A percentile compares a stretch with the other conserved stretches of the same genome.
phyloP scores from a whole-genome alignment of 2,329 filamentous ascomycete species.

The Sphaerostilbella broomeana region DNA sequence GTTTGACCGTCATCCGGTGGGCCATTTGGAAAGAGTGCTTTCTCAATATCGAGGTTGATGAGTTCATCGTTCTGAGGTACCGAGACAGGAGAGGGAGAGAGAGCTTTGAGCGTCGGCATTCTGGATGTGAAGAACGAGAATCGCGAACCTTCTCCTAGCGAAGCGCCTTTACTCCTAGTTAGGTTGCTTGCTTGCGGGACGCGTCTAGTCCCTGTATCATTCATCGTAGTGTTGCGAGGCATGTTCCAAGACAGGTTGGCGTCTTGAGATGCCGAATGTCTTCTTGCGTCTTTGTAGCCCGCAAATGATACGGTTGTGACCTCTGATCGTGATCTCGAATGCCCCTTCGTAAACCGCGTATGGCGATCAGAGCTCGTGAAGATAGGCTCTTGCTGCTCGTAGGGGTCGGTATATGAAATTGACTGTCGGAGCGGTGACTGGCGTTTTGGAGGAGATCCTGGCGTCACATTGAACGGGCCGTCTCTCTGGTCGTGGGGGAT shows the following conservation, averaged over 20 bases:
- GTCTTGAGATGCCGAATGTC: not conserved
- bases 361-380: constrained; percentile 6
- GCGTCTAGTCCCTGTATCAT: constrained; percentile 4
- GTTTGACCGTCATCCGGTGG: constrained; percentile 38
- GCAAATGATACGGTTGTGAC: constrained; percentile 6
- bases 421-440: constrained; percentile 28
- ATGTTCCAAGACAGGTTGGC: constrained; percentile 1
- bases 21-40: constrained; percentile 45
- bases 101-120: constrained; percentile 36
- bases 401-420: constrained; percentile 20
- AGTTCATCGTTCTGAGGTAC: constrained; percentile 44
- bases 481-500: constrained; percentile 19
- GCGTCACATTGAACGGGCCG: constrained; percentile 21
- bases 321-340: constrained; percentile 11
- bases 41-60: constrained; percentile 47
- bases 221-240: constrained; percentile 7
- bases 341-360: constrained; percentile 6
- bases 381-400: not conserved
- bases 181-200: constrained; percentile 1
- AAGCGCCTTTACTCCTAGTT: constrained; percentile 10
- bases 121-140: constrained; percentile 42
- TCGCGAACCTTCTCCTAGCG: constrained; percentile 12
- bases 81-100: constrained; percentile 18
- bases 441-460: constrained; percentile 22
- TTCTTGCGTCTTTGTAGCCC: not conserved